Base-by-base conservation (phyloP, 2,329 filamentous ascomycete genomes). In the Aureobasidium sp. region DNA sequence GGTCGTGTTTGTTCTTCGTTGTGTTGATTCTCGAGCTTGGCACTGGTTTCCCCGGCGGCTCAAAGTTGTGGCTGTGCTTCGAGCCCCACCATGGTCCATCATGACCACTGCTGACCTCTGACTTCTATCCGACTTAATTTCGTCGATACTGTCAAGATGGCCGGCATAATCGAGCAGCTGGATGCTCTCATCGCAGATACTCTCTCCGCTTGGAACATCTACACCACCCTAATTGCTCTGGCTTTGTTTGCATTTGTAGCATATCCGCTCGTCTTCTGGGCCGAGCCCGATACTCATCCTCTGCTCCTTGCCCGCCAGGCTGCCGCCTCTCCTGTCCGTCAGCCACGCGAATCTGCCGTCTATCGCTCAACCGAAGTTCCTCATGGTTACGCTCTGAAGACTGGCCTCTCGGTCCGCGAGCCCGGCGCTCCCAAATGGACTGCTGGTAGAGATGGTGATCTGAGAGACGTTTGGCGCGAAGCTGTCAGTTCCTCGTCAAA, bases 391-490 rank as follows among this genome's bases (percentile, higher is more conserved):
- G 87, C 89, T 9, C 82, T 96, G 47, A 87, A 87, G 67, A 78
- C 82, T 41, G 90, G 91, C 5, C 79, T 96, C 44, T 90, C 90
- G 67, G 89, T 97, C 62, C 93, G 91, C 77, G 88, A 91, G 61
- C 77, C 87, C 0, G 88, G 87, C 47, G 85, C 88, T 49, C 88
- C 90, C 51, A 91, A 91, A 76, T 97, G 92, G 89, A 82, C 88
- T 11, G 80, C 82, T 62, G 93, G 93, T 53, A 86, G 89, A 62
- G 87, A 96, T 73, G 94, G 94, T 48, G 93, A 99, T 69, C 78
- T 99, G 66, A 84, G 93, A 61, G 93, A 99, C 75, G 81, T 99
- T 62, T 99, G 94, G 94, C 85, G 87, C 65, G 90, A 90, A 55
- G 78, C 83, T 9, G 62, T 67, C 52, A 66, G 63, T 41, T 70